A percentile compares a stretch with the other conserved stretches of the same genome.
Evolutionary conservation across 163 green algal genomes (phyloP).

Genomic region (Scenedesmus sp.): DNA sequence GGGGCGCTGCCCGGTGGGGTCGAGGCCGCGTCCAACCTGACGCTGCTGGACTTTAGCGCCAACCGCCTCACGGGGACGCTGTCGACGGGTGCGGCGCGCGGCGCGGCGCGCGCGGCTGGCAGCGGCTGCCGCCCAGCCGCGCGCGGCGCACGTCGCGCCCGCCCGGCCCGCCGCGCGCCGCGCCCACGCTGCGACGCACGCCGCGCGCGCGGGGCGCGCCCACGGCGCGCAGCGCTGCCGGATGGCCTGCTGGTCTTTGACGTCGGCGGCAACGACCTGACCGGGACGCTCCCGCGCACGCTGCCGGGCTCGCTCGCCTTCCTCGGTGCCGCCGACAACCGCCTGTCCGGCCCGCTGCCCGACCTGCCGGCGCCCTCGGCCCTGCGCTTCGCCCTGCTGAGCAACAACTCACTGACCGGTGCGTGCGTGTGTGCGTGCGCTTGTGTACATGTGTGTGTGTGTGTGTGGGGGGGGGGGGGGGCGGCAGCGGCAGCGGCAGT

Average conservation of each 20-base stretch:
- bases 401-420: not conserved
- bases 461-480: too few relatives aligned
- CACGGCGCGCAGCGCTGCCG: constrained; percentile 24
- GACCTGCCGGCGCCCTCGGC: not conserved
- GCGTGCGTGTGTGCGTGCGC: too few relatives aligned
- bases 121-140: too few relatives aligned
- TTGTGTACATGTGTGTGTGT: too few relatives aligned
- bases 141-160: too few relatives aligned
- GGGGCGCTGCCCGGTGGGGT: not conserved
- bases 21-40: not conserved
- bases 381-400: not conserved
- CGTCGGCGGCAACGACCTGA: constrained; percentile 34
- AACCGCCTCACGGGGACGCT: constrained; percentile 14
- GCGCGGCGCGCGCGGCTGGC: too few relatives aligned
- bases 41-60: not conserved
- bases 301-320: constrained; percentile 11
- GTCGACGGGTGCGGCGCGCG: not conserved
- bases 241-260: constrained; percentile 27
- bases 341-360: not conserved
- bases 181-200: too few relatives aligned
- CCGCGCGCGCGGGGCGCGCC: too few relatives aligned
- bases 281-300: not conserved
- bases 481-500: too few relatives aligned
- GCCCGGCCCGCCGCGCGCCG: too few relatives aligned
- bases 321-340: constrained; percentile 11